phyloP scores from a whole-genome alignment of 352 stramenopile genomes.

The Globisporangium ultimum region DNA sequence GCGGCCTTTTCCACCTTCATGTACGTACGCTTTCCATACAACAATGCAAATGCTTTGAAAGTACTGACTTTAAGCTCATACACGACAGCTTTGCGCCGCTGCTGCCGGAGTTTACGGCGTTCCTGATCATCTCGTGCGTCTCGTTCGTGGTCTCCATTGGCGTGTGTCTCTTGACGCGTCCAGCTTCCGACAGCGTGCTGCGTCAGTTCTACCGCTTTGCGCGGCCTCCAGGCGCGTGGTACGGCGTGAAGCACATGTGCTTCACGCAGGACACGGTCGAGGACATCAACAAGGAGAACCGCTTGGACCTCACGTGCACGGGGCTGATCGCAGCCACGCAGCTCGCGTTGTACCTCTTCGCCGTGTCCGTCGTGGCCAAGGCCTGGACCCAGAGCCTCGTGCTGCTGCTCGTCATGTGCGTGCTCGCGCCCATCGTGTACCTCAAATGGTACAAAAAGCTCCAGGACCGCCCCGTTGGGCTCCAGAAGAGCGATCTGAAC shows the following conservation, averaged over 20 bases:
- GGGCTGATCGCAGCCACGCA: conserved; percentile 60
- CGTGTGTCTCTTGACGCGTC: conserved; percentile 36
- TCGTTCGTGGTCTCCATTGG: conserved; percentile 41
- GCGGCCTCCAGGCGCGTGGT: conserved; percentile 56
- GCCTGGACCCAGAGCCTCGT: conserved; percentile 56
- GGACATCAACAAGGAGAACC: conserved; percentile 62
- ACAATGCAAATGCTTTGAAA: no score
- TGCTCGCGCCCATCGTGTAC: conserved; percentile 57
- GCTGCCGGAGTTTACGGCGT: conserved; percentile 48
- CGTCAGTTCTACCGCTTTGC: conserved; percentile 69
- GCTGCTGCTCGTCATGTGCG: conserved; percentile 32
- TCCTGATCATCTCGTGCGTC: conserved; percentile 58
- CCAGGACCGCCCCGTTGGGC: conserved; percentile 46
- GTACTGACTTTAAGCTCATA: neutral
- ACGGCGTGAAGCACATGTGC: conserved; percentile 54
- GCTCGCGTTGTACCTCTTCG: conserved; percentile 60
- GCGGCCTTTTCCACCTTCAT: conserved; percentile 59
- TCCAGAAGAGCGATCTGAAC: conserved; percentile 42
- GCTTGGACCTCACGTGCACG: conserved; percentile 56
- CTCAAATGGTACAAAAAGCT: conserved; percentile 78
- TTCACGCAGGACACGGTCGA: conserved; percentile 45
- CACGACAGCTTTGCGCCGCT: conserved; percentile 38
- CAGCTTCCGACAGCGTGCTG: conserved; percentile 44
- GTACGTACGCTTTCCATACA: conserved; percentile 25
- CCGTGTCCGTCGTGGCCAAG: conserved; percentile 59